phyloP scores from a whole-genome alignment of 2,329 filamentous ascomycete species.

The Talaromyces sp. region DNA sequence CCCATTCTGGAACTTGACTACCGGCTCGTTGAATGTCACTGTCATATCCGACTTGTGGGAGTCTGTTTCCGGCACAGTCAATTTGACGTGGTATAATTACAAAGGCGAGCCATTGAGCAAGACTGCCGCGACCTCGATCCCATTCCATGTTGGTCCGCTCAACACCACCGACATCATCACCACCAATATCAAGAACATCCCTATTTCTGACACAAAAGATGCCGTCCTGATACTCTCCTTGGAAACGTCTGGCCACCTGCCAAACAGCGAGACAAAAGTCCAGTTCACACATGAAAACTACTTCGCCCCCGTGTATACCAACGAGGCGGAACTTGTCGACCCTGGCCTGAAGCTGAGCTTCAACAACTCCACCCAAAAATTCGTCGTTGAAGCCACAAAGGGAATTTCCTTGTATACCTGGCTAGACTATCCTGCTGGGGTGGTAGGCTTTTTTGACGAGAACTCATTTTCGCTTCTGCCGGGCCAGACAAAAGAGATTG shows the following conservation, averaged over 20 bases:
- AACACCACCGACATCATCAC: conserved; percentile 49
- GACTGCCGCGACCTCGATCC: conserved; percentile 27
- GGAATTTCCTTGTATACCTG: conserved; percentile 53
- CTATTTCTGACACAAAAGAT: conserved; percentile 29
- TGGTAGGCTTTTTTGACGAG: conserved; percentile 49
- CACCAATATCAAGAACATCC: conserved; percentile 33
- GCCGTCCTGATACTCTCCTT: conserved; percentile 44
- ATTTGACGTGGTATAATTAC: conserved; percentile 51
- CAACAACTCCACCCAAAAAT: conserved; percentile 27
- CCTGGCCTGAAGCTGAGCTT: conserved; percentile 42
- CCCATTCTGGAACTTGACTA: conserved; percentile 51
- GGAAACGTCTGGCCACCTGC: conserved; percentile 41
- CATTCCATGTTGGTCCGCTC: conserved; percentile 47
- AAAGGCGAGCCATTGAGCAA: conserved; percentile 38
- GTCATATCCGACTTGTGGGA: conserved; percentile 57
- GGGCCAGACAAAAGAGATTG: conserved; percentile 43
- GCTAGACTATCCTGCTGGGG: conserved; percentile 49
- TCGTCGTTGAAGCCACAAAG: conserved; percentile 44
- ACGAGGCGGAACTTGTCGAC: conserved; percentile 45
- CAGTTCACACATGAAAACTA: conserved; percentile 49
- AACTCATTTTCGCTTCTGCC: conserved; percentile 50
- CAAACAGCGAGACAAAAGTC: conserved; percentile 34
- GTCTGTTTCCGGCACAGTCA: conserved; percentile 42
- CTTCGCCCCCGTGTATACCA: conserved; percentile 46
- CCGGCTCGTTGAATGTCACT: conserved; percentile 49